Conservation (phyloP, 352 stramenopile species). For the Phytophthora constricta region DNA sequence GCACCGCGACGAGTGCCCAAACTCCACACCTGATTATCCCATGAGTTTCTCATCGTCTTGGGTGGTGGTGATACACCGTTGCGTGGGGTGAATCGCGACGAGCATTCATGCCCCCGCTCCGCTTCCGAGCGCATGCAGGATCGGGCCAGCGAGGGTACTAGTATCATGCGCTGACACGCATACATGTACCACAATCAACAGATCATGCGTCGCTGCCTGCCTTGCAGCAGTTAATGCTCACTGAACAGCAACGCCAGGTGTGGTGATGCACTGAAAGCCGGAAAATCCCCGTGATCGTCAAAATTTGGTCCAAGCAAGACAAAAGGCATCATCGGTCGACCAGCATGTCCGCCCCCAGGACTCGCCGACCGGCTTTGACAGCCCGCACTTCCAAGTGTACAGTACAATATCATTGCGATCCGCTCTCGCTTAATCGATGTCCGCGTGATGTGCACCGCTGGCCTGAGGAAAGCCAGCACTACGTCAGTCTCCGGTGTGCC, state of each 20-base stretch:
- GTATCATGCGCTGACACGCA: background rate
- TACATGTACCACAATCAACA: constrained; percentile 3
- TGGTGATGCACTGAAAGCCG: constrained; percentile 23
- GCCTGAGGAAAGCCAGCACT: background rate
- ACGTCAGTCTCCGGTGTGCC: background rate
- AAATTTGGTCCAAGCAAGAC: constrained; percentile 31
- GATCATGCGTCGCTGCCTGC: constrained; percentile 18
- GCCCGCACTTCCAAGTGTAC: no score
- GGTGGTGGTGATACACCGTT: no score
- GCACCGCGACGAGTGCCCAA: background rate
- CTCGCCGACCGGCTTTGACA: no score
- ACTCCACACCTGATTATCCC: background rate
- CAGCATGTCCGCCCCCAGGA: background rate
- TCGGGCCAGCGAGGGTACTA: no score
- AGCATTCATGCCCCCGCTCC: no score
- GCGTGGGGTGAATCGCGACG: background rate
- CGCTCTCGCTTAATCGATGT: constrained; percentile 32
- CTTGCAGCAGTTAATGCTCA: background rate
- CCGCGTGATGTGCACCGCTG: background rate
- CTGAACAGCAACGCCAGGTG: background rate
- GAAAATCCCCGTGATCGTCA: constrained; percentile 15
- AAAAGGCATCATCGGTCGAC: constrained; percentile 3
- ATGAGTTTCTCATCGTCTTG: no score
- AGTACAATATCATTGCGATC: background rate
- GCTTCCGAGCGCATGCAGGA: no score